Evolutionary conservation across 73 alveolate species (phyloP).

Genomic region (Blepharisma japonicum): DNA sequence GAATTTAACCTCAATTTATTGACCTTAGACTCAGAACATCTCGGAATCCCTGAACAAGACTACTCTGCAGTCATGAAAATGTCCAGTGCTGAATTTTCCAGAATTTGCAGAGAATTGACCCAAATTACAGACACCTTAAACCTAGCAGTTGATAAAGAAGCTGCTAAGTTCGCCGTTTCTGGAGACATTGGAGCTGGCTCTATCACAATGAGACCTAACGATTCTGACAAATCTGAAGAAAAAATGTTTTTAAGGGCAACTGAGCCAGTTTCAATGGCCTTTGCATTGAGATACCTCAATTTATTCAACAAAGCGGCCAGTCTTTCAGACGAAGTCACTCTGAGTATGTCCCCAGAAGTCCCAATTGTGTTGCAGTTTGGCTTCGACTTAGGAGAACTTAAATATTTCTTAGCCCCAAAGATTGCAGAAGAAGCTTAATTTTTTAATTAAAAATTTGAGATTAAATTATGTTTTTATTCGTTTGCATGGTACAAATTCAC

Average conservation of each 20-base stretch:
- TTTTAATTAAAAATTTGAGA: too few relatives aligned
- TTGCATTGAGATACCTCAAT: constrained; percentile 95
- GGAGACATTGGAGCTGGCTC: constrained; percentile 98
- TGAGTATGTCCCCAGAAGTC: constrained; percentile 85
- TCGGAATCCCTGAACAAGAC: constrained; percentile 97
- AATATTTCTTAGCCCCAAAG: constrained; percentile 68
- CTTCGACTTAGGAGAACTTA: constrained; percentile 90
- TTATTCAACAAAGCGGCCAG: constrained; percentile 97
- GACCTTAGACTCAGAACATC: constrained; percentile 94
- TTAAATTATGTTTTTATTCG: too few relatives aligned
- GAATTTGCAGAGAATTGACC: constrained; percentile 90
- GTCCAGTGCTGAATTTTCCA: constrained; percentile 90
- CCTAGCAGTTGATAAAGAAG: constrained; percentile 76
- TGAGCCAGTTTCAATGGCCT: constrained; percentile 84
- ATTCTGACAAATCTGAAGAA: neutral
- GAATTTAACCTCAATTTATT: constrained; percentile 94
- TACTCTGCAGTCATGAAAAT: constrained; percentile 86
- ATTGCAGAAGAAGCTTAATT: too few relatives aligned
- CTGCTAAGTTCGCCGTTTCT: constrained; percentile 80
- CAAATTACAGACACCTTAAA: constrained; percentile 87
- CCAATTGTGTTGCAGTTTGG: constrained; percentile 93
- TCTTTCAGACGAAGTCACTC: constrained; percentile 72
- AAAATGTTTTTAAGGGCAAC: constrained; percentile 17
- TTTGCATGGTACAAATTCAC: too few relatives aligned
- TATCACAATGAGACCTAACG: constrained; percentile 73